Conservation (phyloP, 2,329 filamentous ascomycete species). For the Colletotrichum tanaceti region DNA sequence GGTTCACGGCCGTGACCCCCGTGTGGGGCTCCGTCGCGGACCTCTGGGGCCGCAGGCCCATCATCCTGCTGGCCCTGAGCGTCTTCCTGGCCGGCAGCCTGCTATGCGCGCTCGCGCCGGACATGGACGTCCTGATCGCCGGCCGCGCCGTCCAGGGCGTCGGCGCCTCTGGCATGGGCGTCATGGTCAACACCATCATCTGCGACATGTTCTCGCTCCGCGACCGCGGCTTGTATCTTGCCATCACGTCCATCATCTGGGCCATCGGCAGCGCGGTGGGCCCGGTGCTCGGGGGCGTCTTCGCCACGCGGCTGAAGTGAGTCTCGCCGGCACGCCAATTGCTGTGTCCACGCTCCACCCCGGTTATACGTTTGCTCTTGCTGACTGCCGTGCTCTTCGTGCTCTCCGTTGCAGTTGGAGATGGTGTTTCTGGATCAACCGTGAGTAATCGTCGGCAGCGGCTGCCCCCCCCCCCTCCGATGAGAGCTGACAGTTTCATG, state of each 20-base stretch:
- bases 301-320: conserved; percentile 57
- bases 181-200: conserved; percentile 53
- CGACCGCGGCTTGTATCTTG: conserved; percentile 49
- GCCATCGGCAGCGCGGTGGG: conserved; percentile 56
- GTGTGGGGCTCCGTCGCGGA: conserved; percentile 57
- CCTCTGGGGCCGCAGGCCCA: conserved; percentile 56
- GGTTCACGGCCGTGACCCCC: conserved; percentile 52
- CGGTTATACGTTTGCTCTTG: conserved; percentile 57
- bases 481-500: conserved; percentile 41
- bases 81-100: conserved; percentile 64
- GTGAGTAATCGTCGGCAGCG: conserved; percentile 1
- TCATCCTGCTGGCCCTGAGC: conserved; percentile 50
- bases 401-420: conserved; percentile 46
- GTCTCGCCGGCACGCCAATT: conserved; percentile 55
- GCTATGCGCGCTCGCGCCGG: conserved; percentile 62
- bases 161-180: conserved; percentile 60
- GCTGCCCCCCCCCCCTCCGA: not conserved
- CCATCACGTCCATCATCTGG: conserved; percentile 53
- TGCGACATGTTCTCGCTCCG: conserved; percentile 51
- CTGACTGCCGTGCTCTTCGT: conserved; percentile 58
- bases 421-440: conserved; percentile 59
- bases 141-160: conserved; percentile 57
- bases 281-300: conserved; percentile 57
- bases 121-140: conserved; percentile 54
- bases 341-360: conserved; percentile 48